Percentiles rank a stretch among this genome's conserved stretches.
These are phyloP conservation scores for Sextonia rubra DNA, from an alignment of 164 flowering plant species.

Conservation along the genomic window DNA sequence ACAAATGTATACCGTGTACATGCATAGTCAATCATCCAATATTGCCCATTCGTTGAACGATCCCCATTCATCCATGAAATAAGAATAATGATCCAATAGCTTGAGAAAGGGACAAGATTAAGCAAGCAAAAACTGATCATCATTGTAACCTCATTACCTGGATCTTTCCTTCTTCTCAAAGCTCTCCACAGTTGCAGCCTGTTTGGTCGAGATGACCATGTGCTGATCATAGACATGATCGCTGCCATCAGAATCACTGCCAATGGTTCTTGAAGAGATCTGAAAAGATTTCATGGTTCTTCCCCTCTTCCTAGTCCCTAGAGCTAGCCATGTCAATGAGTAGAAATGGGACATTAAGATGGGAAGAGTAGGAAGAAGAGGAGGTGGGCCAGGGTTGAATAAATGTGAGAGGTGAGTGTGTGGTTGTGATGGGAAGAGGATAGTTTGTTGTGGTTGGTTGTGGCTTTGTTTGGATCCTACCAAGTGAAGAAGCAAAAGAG, in stretches of 20 bases:
- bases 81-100: not conserved
- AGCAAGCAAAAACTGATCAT: not conserved
- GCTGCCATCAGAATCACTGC: constrained; percentile 16
- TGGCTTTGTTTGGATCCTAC: constrained; percentile 1
- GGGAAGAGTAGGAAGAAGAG: not conserved
- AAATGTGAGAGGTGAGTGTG: constrained; percentile 53
- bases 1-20: too few species aligned
- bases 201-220: constrained; percentile 30
- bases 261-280: constrained; percentile 13
- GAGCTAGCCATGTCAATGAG: not conserved
- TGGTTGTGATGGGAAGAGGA: constrained; percentile 28
- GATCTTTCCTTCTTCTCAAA: constrained; percentile 53
- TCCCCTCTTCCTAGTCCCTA: not conserved
- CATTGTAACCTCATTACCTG: constrained; percentile 37
- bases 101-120: not conserved
- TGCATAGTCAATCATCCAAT: not conserved
- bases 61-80: not conserved
- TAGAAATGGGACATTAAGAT: not conserved
- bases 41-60: not conserved
- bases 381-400: constrained; percentile 23
- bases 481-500: not conserved
- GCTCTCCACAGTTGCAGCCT: constrained; percentile 24
- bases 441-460: constrained; percentile 25
- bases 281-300: constrained; percentile 23
- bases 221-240: constrained; percentile 25